These are phyloP conservation scores for Suillus weaverae DNA, from an alignment of 768 basidiomycete species.

Conservation along the genomic window DNA sequence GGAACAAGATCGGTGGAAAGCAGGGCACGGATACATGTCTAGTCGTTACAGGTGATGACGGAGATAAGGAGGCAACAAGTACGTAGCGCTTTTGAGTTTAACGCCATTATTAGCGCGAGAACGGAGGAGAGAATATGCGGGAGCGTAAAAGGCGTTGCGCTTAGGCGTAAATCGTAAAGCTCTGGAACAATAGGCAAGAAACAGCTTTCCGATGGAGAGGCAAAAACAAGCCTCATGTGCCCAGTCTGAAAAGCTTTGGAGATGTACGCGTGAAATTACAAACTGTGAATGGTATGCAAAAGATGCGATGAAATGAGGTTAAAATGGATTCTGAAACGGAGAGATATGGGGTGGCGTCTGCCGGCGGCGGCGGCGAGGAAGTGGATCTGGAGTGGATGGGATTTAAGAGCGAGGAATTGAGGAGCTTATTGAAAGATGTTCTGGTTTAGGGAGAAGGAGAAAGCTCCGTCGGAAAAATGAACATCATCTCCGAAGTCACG, in stretches of 20 bases:
- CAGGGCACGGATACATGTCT: slow-evolving; percentile 58
- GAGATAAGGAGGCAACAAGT: slow-evolving; percentile 16
- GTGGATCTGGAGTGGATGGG: slow-evolving; percentile 23
- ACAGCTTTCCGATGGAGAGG: slow-evolving; percentile 12
- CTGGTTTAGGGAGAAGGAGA: slow-evolving; percentile 43
- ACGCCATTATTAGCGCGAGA: slow-evolving; percentile 3
- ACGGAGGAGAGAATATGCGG: slow-evolving; percentile 13
- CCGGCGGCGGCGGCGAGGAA: slow-evolving; percentile 28
- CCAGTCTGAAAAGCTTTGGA: slow-evolving; percentile 22
- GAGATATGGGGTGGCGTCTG: slow-evolving; percentile 30
- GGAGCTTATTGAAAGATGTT: slow-evolving; percentile 48
- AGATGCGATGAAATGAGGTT: slow-evolving; percentile 33
- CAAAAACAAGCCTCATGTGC: slow-evolving; percentile 10
- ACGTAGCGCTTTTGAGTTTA: slow-evolving; percentile 4
- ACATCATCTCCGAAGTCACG: slow-evolving; percentile 39
- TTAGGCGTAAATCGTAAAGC: slow-evolving; percentile 25
- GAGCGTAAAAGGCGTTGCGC: slow-evolving; percentile 28
- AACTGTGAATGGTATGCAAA: slow-evolving; percentile 33
- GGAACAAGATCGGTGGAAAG: slow-evolving; percentile 31
- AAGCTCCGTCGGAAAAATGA: slow-evolving; percentile 41
- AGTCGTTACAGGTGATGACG: slow-evolving; percentile 62
- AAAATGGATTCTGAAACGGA: slow-evolving; percentile 20
- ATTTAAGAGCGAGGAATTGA: slow-evolving; percentile 17
- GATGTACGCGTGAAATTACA: slow-evolving; percentile 18
- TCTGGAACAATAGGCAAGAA: slow-evolving; percentile 17